Conservation (phyloP, 345 rosid genomes). For the Gossypium bickii region DNA sequence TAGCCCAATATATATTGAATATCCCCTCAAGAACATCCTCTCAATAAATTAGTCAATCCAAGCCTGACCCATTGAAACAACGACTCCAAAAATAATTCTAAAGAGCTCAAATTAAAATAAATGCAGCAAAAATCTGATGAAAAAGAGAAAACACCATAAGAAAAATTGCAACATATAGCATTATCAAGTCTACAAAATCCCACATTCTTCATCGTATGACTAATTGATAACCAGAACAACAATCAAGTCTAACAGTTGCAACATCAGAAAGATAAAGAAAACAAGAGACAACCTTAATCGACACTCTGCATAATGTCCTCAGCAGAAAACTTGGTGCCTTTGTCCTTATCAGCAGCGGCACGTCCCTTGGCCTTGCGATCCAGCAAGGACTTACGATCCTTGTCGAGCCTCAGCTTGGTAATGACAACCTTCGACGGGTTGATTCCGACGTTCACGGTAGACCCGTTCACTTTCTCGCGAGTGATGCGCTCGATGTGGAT, state of each 20-base stretch:
- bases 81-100: no score
- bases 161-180: background rate
- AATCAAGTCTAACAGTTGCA: background rate
- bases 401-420: background rate
- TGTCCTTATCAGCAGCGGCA: background rate
- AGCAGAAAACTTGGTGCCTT: background rate
- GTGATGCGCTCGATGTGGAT: constrained; percentile 8
- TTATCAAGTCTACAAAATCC: background rate
- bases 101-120: background rate
- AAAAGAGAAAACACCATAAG: background rate
- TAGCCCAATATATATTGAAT: no score
- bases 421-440: constrained; percentile 6
- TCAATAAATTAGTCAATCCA: background rate
- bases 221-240: background rate
- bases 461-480: constrained; percentile 7
- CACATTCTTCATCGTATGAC: background rate
- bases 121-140: background rate
- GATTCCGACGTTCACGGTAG: background rate
- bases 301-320: constrained; percentile 7
- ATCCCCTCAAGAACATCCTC: no score
- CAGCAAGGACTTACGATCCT: background rate
- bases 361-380: background rate
- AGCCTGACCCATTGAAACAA: background rate
- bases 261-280: background rate
- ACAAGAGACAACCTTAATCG: background rate